Percentiles rank a stretch among this genome's conserved stretches.
These are phyloP conservation scores for Tubosaeta sp. DNA, from an alignment of 768 basidiomycete species.

Conservation along the genomic window DNA sequence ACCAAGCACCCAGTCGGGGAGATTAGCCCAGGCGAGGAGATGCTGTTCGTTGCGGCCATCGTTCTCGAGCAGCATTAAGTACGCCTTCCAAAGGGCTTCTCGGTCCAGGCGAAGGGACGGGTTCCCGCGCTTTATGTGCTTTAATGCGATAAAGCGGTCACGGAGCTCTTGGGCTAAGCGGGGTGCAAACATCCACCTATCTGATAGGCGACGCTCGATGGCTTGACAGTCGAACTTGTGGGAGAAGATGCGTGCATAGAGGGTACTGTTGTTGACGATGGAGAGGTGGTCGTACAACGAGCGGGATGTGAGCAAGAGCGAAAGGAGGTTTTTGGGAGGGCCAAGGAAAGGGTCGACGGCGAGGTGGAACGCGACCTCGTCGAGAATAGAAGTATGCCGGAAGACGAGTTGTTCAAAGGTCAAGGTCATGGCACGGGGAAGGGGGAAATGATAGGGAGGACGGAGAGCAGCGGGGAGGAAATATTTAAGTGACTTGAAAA, in stretches of 20 bases:
- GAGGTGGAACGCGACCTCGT: constrained; percentile 41
- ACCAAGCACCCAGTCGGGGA: constrained; percentile 27
- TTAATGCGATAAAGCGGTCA: constrained; percentile 38
- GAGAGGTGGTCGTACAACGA: constrained; percentile 34
- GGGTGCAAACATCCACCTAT: constrained; percentile 34
- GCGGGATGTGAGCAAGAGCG: constrained; percentile 38
- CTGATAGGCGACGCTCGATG: constrained; percentile 35
- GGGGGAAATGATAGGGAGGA: neutral
- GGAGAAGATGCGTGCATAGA: constrained; percentile 43
- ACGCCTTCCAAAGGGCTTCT: constrained; percentile 52
- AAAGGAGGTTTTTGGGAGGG: constrained; percentile 38
- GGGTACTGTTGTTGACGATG: constrained; percentile 31
- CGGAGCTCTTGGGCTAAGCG: constrained; percentile 42
- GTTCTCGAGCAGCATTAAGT: constrained; percentile 51
- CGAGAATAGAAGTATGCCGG: constrained; percentile 21
- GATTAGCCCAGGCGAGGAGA: constrained; percentile 38
- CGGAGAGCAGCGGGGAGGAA: constrained; percentile 10
- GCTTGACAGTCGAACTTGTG: constrained; percentile 43
- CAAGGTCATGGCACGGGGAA: neutral
- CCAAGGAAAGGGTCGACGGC: constrained; percentile 37
- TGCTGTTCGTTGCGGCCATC: constrained; percentile 45
- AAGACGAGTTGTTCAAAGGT: constrained; percentile 19
- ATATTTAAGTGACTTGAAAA: constrained; percentile 29
- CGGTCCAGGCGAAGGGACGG: constrained; percentile 14
- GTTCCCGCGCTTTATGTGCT: constrained; percentile 36